Evolutionary conservation across 257 asterid species (phyloP).

Genomic region (Solanum gracilifrons): DNA sequence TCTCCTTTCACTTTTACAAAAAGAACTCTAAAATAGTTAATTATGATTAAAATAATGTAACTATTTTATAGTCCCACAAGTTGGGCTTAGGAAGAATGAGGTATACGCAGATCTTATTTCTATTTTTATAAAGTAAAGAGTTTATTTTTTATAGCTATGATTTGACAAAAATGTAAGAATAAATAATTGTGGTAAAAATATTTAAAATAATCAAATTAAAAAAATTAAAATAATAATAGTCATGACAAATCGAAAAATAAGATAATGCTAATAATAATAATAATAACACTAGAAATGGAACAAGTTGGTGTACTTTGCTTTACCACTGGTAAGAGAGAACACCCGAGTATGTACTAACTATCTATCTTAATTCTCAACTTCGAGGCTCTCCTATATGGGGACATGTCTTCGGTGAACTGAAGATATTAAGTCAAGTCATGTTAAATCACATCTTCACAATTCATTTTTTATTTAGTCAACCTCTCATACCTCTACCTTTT

Average conservation of each 20-base stretch:
- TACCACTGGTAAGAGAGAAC: not conserved
- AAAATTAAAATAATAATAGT: fast-evolving
- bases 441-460: not conserved
- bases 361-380: not conserved
- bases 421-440: not conserved
- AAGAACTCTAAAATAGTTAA: not conserved
- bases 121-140: fast-evolving
- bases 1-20: not conserved
- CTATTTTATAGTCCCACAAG: not conserved
- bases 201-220: not conserved
- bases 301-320: not conserved
- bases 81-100: not conserved
- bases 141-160: not conserved
- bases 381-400: not conserved
- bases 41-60: no score
- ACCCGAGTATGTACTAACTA: not conserved
- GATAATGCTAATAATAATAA: not conserved
- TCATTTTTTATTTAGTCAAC: not conserved
- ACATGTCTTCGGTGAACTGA: fast-evolving
- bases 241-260: not conserved
- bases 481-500: not conserved
- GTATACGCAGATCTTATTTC: fast-evolving
- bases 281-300: no score
- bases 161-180: not conserved
- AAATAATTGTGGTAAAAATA: not conserved